Base-by-base conservation (phyloP, 2,329 filamentous ascomycete species). In the Pseudocercospora fuligena region DNA sequence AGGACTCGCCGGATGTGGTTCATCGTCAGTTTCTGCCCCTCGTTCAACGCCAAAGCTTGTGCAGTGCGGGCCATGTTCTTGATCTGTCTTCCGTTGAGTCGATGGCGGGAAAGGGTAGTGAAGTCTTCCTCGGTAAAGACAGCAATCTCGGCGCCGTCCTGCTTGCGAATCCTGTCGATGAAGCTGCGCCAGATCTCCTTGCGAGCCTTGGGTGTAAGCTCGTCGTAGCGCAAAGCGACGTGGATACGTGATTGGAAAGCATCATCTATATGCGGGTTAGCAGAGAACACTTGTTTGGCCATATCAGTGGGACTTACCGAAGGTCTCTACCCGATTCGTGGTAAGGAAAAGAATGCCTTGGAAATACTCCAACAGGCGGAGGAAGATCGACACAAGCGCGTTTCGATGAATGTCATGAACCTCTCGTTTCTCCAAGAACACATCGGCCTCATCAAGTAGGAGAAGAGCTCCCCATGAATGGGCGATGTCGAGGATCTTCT, bases 161-260 rank as follows among this genome's bases (percentile, higher is more conserved):
- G 85, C 14, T 87, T 83, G 36, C 86, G 85, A 3, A 94, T 92
- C 36, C 89, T 87, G 65, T 90, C 88, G 46, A 97, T 83, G 79
- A 97, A 96, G 80, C 93, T 90, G 79, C 89, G 89, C 88, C 94
- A 97, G 54, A 97, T 91, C 67, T 88, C 85, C 73, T 89, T 89
- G 80, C 91, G 91, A 11, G 93, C 92, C 73, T 90, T 90, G 5
- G 81, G 78, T 46, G 88, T 89, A 8, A 97, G 84, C 58, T 90
- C 88, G 46, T 91, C 91, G 79, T 97, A 97, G 29, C 91, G 86
- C 8, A 97, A 83, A 0, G 92, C 92, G 73, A 97, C 90, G 77
- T 97, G 92, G 68, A 97, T 96, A 25, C 93, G 88, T 9, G 89
- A 92, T 76, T 95, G 91, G 83, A 97, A 97, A 0, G 93, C 93